Evolutionary conservation across 139 green algal species (phyloP), one percentile per base, ranked within the genome.

Genomic region (Micractinium sp.): DNA sequence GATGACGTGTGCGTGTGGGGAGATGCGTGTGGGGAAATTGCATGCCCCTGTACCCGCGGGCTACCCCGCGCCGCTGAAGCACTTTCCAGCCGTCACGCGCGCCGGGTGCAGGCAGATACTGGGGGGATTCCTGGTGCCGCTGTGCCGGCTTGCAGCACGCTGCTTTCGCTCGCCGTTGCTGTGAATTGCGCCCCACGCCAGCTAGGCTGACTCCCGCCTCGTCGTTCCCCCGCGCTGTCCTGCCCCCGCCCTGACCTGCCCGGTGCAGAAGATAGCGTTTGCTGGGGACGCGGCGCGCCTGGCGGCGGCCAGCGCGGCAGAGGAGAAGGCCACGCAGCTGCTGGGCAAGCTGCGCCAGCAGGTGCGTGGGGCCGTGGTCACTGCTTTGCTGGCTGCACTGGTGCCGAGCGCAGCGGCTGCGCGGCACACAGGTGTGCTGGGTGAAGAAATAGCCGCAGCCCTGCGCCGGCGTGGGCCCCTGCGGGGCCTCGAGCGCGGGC

Each of bases 331-430:
- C 1, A 31, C 19, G 5, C 31, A 36, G 18, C 22, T 90, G 56
- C 56, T 91, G 13, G 25, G 13, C 53, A 78, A 90, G 73, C 85
- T 92, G 36, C 78, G 39, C 41, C 60, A 88, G 35, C 82, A 87
- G 82, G 60, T 87, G 82, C 31, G 74, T 29, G 74, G 63, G 63
- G 47, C 47, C 47, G 47, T 56, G 47, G 5, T 56, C 47, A 56
- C 47, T 56, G 47, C 47, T 56, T 56, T 56, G 9, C 47, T 56
- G 9, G 5, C 47, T 56, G 47, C 47, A 56, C 47, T 9, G 47
- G 7, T 56, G 47, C 9, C 63, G 14, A 27, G 63, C 63, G 63
- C 63, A 27, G 20, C 63, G 63, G 63, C 20, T 71, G 47, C 7
- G 47, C 47, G 47, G 47, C 47, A 56, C 47, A 56, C 47, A 56